A percentile compares a stretch with the other conserved stretches of the same genome.
Conservation (phyloP, 139 green algal genomes). For the Coelastrella sp. region DNA sequence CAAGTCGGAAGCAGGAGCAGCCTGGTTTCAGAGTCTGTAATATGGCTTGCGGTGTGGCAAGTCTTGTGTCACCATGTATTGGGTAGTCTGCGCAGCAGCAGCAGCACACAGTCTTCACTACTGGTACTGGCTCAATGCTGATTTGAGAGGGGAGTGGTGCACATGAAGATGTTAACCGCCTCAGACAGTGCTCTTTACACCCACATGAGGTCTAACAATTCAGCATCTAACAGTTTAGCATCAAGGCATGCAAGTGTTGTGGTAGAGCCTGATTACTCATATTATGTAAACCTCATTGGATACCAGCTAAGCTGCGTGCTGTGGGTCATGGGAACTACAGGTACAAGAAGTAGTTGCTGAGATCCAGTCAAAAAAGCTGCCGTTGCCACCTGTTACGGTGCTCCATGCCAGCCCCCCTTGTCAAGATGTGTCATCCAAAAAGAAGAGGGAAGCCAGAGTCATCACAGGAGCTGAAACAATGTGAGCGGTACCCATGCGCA, state of each 20-base stretch:
- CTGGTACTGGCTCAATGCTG: too few species aligned
- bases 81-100: too few species aligned
- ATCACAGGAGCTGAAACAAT: background rate
- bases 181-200: too few species aligned
- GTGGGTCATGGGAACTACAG: background rate
- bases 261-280: background rate
- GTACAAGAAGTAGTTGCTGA: background rate
- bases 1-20: too few species aligned
- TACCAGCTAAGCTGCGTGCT: background rate
- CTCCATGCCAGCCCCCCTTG: constrained; percentile 35
- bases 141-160: too few species aligned
- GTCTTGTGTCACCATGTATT: too few species aligned
- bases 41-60: too few species aligned
- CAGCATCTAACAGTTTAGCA: too few species aligned
- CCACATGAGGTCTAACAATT: too few species aligned
- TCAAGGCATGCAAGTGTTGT: background rate
- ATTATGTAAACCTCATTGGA: background rate
- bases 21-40: too few species aligned
- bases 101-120: too few species aligned
- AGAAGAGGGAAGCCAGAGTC: background rate
- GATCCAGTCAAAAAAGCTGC: background rate
- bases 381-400: background rate
- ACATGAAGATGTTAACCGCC: too few species aligned
- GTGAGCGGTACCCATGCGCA: background rate
- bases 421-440: constrained; percentile 16